A percentile compares a stretch with the other conserved stretches of the same genome.
These are phyloP conservation scores for Dothidotthia symphoricarpi DNA, from an alignment of 2,329 filamentous ascomycete genomes.

Conservation along the genomic window DNA sequence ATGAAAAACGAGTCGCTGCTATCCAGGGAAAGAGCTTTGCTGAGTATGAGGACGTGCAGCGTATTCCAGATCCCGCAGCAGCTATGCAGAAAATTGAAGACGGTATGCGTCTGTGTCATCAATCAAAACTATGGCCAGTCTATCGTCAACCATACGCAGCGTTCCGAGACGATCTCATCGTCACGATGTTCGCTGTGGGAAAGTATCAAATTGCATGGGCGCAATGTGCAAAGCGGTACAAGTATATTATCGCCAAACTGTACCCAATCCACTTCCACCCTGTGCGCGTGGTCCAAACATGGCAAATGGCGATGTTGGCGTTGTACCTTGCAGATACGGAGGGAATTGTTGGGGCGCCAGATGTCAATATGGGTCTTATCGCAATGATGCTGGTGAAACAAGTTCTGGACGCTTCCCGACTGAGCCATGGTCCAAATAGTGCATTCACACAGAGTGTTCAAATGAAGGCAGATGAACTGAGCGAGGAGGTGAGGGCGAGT, in stretches of 20 bases:
- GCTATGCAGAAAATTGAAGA: constrained; percentile 39
- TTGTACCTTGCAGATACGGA: constrained; percentile 31
- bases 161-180: constrained; percentile 54
- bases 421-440: constrained; percentile 46
- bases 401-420: constrained; percentile 39
- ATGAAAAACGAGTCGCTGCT: constrained; percentile 28
- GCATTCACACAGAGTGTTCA: constrained; percentile 43
- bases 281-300: constrained; percentile 53
- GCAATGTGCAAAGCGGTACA: constrained; percentile 53
- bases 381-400: constrained; percentile 46
- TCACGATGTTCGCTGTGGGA: constrained; percentile 46
- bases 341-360: constrained; percentile 25
- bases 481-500: constrained; percentile 17
- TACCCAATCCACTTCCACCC: constrained; percentile 53
- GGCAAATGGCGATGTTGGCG: constrained; percentile 41
- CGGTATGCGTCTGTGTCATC: constrained; percentile 44
- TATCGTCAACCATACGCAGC: constrained; percentile 56
- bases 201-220: constrained; percentile 51
- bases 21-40: constrained; percentile 29
- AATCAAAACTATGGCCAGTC: constrained; percentile 47
- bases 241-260: constrained; percentile 52
- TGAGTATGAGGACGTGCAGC: constrained; percentile 26
- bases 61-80: constrained; percentile 22
- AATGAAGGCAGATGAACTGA: constrained; percentile 39
- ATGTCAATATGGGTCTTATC: constrained; percentile 45